Evolutionary conservation across 2,329 filamentous ascomycete genomes (phyloP), one percentile per base, ranked within the genome.

Genomic region (Monilinia laxa): DNA sequence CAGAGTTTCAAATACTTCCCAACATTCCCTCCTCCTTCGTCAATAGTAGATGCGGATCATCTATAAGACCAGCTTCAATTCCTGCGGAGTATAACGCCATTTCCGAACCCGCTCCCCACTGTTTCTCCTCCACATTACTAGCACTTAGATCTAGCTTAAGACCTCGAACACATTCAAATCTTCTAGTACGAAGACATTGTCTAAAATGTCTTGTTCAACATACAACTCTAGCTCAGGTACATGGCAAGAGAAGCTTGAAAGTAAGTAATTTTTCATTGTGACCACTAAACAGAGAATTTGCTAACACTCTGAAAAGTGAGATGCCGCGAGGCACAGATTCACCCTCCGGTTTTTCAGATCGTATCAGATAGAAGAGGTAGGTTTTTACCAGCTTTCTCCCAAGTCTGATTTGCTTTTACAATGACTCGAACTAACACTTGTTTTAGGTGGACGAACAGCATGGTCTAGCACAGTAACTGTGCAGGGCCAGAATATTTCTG

Each of bases 401-500:
- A 38, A 51, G 58, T 38, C n/a, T 58, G 55, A 52, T 5, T 31
- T 42, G 16, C 2, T 47, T 23, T 60, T 68, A 18, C n/a, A 56
- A 23, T 16, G 40, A 35, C 20, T 4, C 10, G 71, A 65, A 68
- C 70, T 72, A 68, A 72, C 68, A 62, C 62, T 64, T 62, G 23
- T 60, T 60, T 47, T 64, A 95, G 93, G 92, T 72, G 92, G 92
- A 71, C 90, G 93, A 73, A 97, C 93, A 67, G 93, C 93, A 67
- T 97, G 93, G 93, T 94, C 92, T 67, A 90, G 89, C 81, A 85
- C 84, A 68, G 92, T 96, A 67, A 87, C 83, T n/a, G 85, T 96
- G 67, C 82, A 85, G 72, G 88, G 88, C 64, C 80, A 83, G 62
- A 83, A 80, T 57, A 84, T 91, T 73, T 77, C 83, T n/a, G 92